Evolutionary conservation across 2,329 filamentous ascomycete species (phyloP), one percentile per base, ranked within the genome.

Genomic region (Clonostachys rosea): DNA sequence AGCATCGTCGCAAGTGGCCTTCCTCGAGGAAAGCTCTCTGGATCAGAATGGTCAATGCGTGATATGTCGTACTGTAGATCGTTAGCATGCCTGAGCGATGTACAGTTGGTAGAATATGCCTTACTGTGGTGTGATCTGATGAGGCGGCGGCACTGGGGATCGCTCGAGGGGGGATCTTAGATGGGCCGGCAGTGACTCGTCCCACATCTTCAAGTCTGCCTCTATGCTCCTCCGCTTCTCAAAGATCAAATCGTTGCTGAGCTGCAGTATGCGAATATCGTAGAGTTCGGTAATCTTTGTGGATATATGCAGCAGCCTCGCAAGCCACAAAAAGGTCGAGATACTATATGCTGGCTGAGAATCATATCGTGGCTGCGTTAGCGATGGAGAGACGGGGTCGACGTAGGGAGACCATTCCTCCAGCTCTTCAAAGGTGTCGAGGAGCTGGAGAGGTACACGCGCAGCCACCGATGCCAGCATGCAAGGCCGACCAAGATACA

Each of bases 11-110:
- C 5, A 63, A 57, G 34, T 63, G 59, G 34, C 60, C 60, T 30
- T 61, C 56, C 30, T 63, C 63, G 1, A 72, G 60, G 51, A 74
- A 73, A 2, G 71, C 69, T 2, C 70, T 66, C 47, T 74, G 68
- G 10, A 74, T 61, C 1, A 75, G 58, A 42, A 74, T 73, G 10
- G 64, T 61, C 12, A 74, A 60, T 5, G 68, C 64, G 49, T 73
- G 59, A 50, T 70, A 74, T 8, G 60, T 64, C 14, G 61, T 60
- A 34, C 60, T 54, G 30, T 30, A 10, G 24, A 10, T 30, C 9
- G 24, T 30, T 30, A 30, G 24, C 24, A 5, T 30, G 24, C 24
- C 24, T 30, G 8, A 30, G 24, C 8, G 24, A 10, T 30, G 8
- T 30, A 8, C 9, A 30, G 24, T 30, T 10, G 4, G 24, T 30